Conservation (phyloP, 208 protist genomes). For the Crithidia bombi region DNA sequence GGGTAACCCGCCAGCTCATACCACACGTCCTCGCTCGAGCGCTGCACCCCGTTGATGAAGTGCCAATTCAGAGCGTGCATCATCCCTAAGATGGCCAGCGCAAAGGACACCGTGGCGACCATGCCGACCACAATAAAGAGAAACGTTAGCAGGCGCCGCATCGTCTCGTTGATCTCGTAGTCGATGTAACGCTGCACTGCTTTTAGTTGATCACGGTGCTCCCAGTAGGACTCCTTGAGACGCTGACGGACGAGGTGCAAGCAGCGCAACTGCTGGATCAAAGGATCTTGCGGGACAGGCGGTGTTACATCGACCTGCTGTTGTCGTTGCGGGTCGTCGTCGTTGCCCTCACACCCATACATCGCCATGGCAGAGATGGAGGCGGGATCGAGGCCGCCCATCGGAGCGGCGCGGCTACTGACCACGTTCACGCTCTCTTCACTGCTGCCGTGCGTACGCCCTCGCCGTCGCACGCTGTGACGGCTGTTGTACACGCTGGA, state of each 20-base stretch:
- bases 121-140: slow-evolving; percentile 62
- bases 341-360: too few relatives aligned
- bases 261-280: slow-evolving; percentile 44
- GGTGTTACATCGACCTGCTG: neutral
- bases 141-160: slow-evolving; percentile 46
- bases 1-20: slow-evolving; percentile 61
- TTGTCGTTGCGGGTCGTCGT: neutral
- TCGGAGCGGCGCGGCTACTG: neutral
- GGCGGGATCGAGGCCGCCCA: neutral
- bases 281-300: slow-evolving; percentile 6
- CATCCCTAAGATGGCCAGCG: slow-evolving; percentile 56
- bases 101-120: slow-evolving; percentile 44
- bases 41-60: slow-evolving; percentile 46
- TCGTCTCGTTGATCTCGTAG: slow-evolving; percentile 46
- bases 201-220: slow-evolving; percentile 40
- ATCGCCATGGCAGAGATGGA: too few relatives aligned
- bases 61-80: slow-evolving; percentile 40
- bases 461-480: too few relatives aligned
- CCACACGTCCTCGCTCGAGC: neutral
- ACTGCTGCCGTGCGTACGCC: too few relatives aligned
- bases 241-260: slow-evolving; percentile 60
- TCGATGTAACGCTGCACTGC: slow-evolving; percentile 64
- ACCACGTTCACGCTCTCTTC: too few relatives aligned
- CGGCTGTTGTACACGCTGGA: too few relatives aligned
- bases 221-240: slow-evolving; percentile 44